These are phyloP conservation scores for Aleurites moluccanus DNA, from an alignment of 441 rosid genomes.

Conservation along the genomic window DNA sequence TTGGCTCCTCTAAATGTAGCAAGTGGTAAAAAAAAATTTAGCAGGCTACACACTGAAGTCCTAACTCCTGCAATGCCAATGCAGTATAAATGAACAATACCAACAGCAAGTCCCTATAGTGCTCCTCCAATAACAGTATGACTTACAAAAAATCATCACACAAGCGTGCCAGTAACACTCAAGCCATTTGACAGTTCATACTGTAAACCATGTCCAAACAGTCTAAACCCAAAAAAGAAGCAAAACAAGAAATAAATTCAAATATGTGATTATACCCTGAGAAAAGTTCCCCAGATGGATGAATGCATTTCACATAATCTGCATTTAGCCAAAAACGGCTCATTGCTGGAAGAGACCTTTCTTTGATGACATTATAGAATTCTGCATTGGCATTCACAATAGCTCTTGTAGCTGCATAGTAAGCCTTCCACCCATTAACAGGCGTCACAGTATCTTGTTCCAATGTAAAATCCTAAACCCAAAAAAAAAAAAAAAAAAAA, in stretches of 20 bases:
- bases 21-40: constrained; percentile 2
- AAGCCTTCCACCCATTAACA: constrained; percentile 91
- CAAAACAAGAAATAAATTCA: not conserved
- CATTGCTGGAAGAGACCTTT: constrained; percentile 74
- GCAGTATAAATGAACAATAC: not conserved
- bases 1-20: not conserved
- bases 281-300: constrained; percentile 73
- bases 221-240: not conserved
- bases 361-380: constrained; percentile 82
- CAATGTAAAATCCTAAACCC: constrained; percentile 82
- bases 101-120: not conserved
- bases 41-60: not conserved
- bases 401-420: constrained; percentile 93
- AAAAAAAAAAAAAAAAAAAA: not conserved
- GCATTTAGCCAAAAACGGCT: constrained; percentile 78
- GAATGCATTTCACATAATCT: constrained; percentile 92
- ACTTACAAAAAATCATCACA: not conserved
- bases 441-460: constrained; percentile 86
- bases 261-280: constrained; percentile 88
- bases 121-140: not conserved
- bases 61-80: not conserved
- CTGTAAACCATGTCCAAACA: constrained; percentile 3
- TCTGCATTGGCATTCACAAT: constrained; percentile 75
- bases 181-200: constrained; percentile 5
- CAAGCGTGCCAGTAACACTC: not conserved